Base-by-base conservation (phyloP, 2,329 filamentous ascomycete genomes). In the Bipolaris sorokiniana region DNA sequence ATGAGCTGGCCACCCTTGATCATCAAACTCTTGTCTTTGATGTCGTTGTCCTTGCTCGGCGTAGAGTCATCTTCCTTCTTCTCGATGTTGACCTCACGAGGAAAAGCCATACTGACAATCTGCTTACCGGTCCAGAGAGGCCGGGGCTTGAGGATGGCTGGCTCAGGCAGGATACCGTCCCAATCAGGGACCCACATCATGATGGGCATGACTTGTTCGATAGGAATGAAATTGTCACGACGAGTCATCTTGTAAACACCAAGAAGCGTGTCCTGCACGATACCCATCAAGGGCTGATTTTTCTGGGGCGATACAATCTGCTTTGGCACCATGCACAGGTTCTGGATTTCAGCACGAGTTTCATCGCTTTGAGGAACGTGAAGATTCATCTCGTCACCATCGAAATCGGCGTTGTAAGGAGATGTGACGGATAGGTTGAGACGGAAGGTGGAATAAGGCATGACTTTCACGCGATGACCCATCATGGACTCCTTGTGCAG, bases 401-500 rank as follows among this genome's bases (percentile, higher is more conserved):
- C 95, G 80, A 99, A 99, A 90, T 99, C 95, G 69, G 95, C 95
- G 81, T 99, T 99, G 83, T 99, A 99, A 0, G 95, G 95, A 26
- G 93, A 96, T 0, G 96, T 99, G 72, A 99, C 95, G 0, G 95
- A 99, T 67, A 99, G 79, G 73, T 99, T 99, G 45, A 99, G 85
- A 63, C 95, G 89, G 83, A 99, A 99, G 1, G 95, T 99, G 5
- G 95, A 99, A 78, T 97, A 99, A 3, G 95, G 95, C 93, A 99
- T 98, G 59, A 99, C 95, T 59, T 90, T 89, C 62, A 99, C 95
- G 69, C 92, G 88, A 79, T 99, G 95, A 78, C 92, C 95, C 96
- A 99, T 99, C 95, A 99, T 99, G 59, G 95, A 99, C 76, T 99
- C 95, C 79, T 99, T 99, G 84, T 99, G 95, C 71, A 99, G 83